Base-by-base conservation (phyloP, 352 stramenopile genomes). In the Phytophthora meadii region DNA sequence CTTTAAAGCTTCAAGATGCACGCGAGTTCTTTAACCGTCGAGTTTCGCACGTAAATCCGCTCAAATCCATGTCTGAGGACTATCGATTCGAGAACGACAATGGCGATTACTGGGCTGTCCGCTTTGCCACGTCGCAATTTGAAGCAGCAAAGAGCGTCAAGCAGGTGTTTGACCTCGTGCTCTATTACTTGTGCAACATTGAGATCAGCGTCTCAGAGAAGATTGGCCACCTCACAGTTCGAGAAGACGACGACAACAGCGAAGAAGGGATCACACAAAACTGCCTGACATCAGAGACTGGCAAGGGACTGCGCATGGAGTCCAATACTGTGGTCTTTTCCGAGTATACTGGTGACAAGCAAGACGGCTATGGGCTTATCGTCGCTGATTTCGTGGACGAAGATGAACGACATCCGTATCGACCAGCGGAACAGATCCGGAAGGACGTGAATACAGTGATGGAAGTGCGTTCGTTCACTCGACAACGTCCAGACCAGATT, bases 171-270 rank as follows among this genome's bases (percentile, higher is more conserved):
- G 74, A 82, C 42, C 46, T 71, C 9, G 46, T 79, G 10, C 41
- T 68, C 2, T 77, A 69, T 36, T 75, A 67, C 45, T n/a, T 79
- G 47, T 68, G 65, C 28, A 79, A 82, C 46, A 62, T 73, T 10
- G 70, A 82, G 53, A 82, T 82, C 52, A 77, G 55, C 41, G 57
- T 79, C 5, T 79, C 70, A 17, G 71, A 79, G 46, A 73, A 70
- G 41, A 48, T 74, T 14, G 71, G 71, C 3, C 63, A 73, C 24
- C 52, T 79, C 27, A 76, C 71, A 44, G 68, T 79, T 48, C 71
- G 71, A n/a, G 71, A 79, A 39, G 71, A 79, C 44, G 71, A 79
- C 40, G 71, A 79, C 22, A 63, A 28, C 5, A 47, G 50, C 15
- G 57, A 53, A 41, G 44, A 67, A 34, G 71, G 61, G 12, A 70